phyloP scores from a whole-genome alignment of 805 yeast species.

The Ogataea nonfermentans region DNA sequence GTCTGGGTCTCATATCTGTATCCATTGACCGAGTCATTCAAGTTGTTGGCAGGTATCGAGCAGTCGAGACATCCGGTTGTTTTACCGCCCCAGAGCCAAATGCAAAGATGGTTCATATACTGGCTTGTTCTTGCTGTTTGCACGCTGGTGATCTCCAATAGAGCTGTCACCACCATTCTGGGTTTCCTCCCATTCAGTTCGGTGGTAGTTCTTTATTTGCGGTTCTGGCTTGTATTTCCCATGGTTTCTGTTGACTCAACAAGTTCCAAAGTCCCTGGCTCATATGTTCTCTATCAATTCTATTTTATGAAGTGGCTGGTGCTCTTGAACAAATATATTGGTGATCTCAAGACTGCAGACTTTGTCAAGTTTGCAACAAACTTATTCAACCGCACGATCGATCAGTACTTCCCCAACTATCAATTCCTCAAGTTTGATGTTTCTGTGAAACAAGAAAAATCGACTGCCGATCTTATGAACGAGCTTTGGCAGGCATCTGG shows the following conservation, averaged over 20 bases:
- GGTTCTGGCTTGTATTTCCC: conserved; percentile 61
- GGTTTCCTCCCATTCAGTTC: conserved; percentile 55
- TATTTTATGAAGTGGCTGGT: conserved; percentile 55
- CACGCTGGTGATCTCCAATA: conserved; percentile 17
- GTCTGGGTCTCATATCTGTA: conserved; percentile 39
- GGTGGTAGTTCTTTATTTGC: conserved; percentile 44
- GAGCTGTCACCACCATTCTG: conserved; percentile 39
- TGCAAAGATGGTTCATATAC: conserved; percentile 46
- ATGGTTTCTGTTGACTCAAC: conserved; percentile 27
- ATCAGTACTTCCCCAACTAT: conserved; percentile 11
- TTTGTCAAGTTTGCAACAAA: conserved; percentile 2
- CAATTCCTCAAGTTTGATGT: conserved; percentile 13
- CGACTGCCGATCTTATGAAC: conserved; percentile 9
- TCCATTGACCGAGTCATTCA: conserved; percentile 38
- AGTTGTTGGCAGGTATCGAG: conserved; percentile 16
- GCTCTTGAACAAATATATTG: conserved; percentile 23
- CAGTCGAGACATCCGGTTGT: conserved; percentile 8
- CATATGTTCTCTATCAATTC: conserved; percentile 47
- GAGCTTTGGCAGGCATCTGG: conserved; percentile 13
- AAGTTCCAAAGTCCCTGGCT: conserved; percentile 43
- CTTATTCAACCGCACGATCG: conserved; percentile 18
- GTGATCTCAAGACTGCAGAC: conserved; percentile 17
- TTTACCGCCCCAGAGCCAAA: conserved; percentile 7
- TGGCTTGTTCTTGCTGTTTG: conserved; percentile 61
- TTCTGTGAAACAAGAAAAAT: conserved; percentile 4